Evolutionary conservation across 2,329 filamentous ascomycete genomes (phyloP).

Genomic region (Lasiodiplodia citricola): DNA sequence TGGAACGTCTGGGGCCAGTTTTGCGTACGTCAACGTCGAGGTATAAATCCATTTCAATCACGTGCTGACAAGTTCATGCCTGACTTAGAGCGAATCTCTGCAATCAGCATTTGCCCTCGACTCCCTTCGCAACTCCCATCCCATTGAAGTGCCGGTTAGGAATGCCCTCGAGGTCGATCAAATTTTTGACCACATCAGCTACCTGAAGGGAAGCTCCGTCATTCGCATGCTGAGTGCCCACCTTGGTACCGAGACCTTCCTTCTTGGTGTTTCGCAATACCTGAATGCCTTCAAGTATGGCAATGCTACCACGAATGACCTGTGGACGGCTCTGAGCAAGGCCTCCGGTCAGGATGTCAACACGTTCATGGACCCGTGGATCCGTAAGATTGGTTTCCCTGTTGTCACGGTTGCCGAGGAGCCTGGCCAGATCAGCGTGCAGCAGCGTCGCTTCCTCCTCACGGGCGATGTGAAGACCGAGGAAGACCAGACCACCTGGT

Average conservation of each 20-base stretch:
- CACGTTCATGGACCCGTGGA: slow-evolving; percentile 91
- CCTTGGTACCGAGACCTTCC: slow-evolving; percentile 84
- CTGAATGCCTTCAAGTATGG: slow-evolving; percentile 86
- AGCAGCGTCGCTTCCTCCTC: slow-evolving; percentile 87
- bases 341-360: slow-evolving; percentile 87
- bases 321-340: slow-evolving; percentile 87
- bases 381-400: slow-evolving; percentile 92
- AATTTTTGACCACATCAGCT: slow-evolving; percentile 96
- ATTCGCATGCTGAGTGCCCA: slow-evolving; percentile 96
- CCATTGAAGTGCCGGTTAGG: slow-evolving; percentile 92
- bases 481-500: slow-evolving; percentile 93
- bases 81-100: slow-evolving; percentile 78
- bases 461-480: slow-evolving; percentile 89
- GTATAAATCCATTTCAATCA: slow-evolving; percentile 48
- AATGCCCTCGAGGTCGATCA: slow-evolving; percentile 97
- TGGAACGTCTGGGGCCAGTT: slow-evolving; percentile 99
- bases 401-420: slow-evolving; percentile 86
- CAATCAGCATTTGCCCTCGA: slow-evolving; percentile 91
- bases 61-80: slow-evolving; percentile 43
- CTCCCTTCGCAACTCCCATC: slow-evolving; percentile 87
- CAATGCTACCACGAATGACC: slow-evolving; percentile 86
- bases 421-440: slow-evolving; percentile 78
- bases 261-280: slow-evolving; percentile 88
- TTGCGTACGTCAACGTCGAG: slow-evolving; percentile 69
- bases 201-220: slow-evolving; percentile 93